Base-by-base conservation (phyloP, 1,139 yeast species). In the Arxiozyma heterogenica region DNA sequence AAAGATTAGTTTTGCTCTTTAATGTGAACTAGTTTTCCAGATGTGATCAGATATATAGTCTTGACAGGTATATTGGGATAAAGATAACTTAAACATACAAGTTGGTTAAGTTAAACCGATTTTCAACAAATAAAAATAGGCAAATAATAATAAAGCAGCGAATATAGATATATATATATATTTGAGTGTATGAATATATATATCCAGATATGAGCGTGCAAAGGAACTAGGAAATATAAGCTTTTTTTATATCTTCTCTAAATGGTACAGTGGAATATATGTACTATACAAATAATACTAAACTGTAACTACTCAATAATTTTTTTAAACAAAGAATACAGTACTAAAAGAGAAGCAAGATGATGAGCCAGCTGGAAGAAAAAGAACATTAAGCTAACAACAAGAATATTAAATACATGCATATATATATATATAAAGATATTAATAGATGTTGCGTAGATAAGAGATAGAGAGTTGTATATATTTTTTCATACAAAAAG, bases 41-140 rank as follows among this genome's bases (percentile, higher is more conserved):
- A 77, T 73, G 70, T 76, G 79, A 68, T 76, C 80, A 61, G 75
- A 71, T 56, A 73, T 66, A 66, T 73, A 73, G 73, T 73, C 77
- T 67, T 71, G 72, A 63, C 75, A 70, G 60, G 75, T 72, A 62
- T 62, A 64, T 58, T 60, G 58, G 43, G 68, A 64, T 57, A 58
- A 55, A 48, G 64, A 64, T 53, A 62, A 61, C 55, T 59, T 64
- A 58, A 64, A 65, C 70, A 66, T 66, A 61, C 57, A 64, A 58
- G 18, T 11, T n/a, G 20, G 23, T 44, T 39, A 44, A 44, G 44
- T 47, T 50, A 25, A 42, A 42, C 30, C 18, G 34, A 42, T 27
- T 30, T 5, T 34, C n/a, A 12, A 12, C 2, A 12, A 39, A 34
- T 38, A 39, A 39, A 15, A 12, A 34, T 34, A 34, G n/a, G n/a